Conservation (phyloP, 441 rosid genomes). For the Populus hybrid region DNA sequence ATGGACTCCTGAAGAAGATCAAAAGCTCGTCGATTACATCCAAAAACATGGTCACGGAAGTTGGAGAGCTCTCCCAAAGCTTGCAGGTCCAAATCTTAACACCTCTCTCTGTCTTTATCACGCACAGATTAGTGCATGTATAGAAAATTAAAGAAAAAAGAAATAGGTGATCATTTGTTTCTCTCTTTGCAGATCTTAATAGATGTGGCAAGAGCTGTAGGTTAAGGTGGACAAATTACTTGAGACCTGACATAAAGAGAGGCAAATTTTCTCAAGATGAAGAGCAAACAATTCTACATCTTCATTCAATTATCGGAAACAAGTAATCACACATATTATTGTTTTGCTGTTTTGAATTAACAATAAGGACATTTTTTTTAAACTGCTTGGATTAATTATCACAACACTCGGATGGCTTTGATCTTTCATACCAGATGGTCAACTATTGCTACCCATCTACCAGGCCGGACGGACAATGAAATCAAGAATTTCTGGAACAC, state of each 20-base stretch:
- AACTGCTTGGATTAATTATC: background rate
- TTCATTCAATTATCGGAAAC: constrained; percentile 86
- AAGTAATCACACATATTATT: constrained; percentile 36
- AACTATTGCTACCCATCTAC: constrained; percentile 71
- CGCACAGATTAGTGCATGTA: background rate
- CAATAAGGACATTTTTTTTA: background rate
- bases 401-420: background rate
- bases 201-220: constrained; percentile 97
- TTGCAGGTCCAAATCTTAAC: constrained; percentile 36
- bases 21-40: constrained; percentile 65
- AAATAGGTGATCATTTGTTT: background rate
- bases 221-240: constrained; percentile 86
- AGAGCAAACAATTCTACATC: constrained; percentile 79
- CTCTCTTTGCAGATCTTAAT: constrained; percentile 50
- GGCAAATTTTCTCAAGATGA: constrained; percentile 87
- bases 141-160: background rate
- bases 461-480: constrained; percentile 84
- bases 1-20: constrained; percentile 93
- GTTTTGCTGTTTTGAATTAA: background rate
- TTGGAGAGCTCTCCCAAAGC: constrained; percentile 95
- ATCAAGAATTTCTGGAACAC: constrained; percentile 89
- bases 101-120: background rate
- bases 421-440: constrained; percentile 57
- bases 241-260: constrained; percentile 89
- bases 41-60: constrained; percentile 89